Evolutionary conservation across 257 asterid genomes (phyloP).

Genomic region (Lantana camara): DNA sequence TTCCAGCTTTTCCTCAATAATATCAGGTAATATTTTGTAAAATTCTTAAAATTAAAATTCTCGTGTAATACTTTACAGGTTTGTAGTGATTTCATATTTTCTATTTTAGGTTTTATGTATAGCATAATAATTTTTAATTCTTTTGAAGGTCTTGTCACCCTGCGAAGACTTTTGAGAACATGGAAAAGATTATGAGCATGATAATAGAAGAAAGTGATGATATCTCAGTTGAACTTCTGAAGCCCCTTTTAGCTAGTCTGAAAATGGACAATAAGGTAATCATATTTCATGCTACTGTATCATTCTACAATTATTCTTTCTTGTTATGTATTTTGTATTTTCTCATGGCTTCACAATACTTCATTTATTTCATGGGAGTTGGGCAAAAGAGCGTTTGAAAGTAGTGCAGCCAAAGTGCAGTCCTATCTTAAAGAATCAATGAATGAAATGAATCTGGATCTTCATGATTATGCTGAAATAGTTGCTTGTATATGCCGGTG

Average conservation of each 20-base stretch:
- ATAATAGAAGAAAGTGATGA: slow-evolving; percentile 55
- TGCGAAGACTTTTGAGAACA: slow-evolving; percentile 37
- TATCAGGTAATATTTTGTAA: slow-evolving; percentile 38
- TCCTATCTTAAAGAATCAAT: slow-evolving; percentile 39
- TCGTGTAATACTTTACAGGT: no score
- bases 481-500: slow-evolving; percentile 39
- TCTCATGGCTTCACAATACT: slow-evolving; percentile 40
- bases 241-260: slow-evolving; percentile 53
- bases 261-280: slow-evolving; percentile 55
- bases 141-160: slow-evolving; percentile 50
- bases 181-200: slow-evolving; percentile 53
- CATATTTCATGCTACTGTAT: slow-evolving; percentile 8
- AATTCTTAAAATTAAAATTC: no score
- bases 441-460: slow-evolving; percentile 39
- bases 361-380: slow-evolving; percentile 54
- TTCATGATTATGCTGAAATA: slow-evolving; percentile 46
- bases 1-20: slow-evolving; percentile 43
- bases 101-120: no score
- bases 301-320: slow-evolving; percentile 10
- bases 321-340: slow-evolving; percentile 16
- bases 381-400: slow-evolving; percentile 53
- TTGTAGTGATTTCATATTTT: slow-evolving; percentile 1
- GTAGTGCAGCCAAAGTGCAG: slow-evolving; percentile 46
- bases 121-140: background rate
- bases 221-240: slow-evolving; percentile 54